Base-by-base conservation (phyloP, 2,329 filamentous ascomycete genomes). In the Rutstroemia sp. region DNA sequence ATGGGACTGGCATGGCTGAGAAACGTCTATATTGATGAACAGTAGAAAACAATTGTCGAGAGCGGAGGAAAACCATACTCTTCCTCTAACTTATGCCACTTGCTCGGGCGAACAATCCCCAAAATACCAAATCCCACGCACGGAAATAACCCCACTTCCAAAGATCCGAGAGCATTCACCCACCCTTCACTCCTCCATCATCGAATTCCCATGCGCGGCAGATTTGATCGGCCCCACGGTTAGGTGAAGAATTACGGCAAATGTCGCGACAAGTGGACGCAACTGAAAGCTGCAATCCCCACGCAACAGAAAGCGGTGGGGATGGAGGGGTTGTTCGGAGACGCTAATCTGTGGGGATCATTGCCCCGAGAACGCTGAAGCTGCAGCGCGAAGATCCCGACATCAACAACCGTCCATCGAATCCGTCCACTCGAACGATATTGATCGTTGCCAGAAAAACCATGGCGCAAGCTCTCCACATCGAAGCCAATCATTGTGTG, bases 1-100 rank as follows among this genome's bases (percentile, higher is more conserved):
- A 60, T 48, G 60, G 54, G 19, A 57, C 41, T 51, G 46, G 44
- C 52, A 58, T 58, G 30, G 21, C 41, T 44, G 46, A 25, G 30
- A 39, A 47, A 44, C 34, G 17, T 7, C 12, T 37, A 16, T 42
- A 37, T 50, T 10, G 46, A 37, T 9, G 23, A 9, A 34, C 2
- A 17, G 47, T 48, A 34, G 34, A 37, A 27, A 48, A 30, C 21
- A 48, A 48, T 27, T 48, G 30, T 30, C 47, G 19, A 25, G 47
- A 30, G 30, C 23, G 47, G n/a, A 48, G 34, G 47, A 19, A 27
- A 12, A 17, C n/a, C 42, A 45, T 45, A 45, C n/a, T 45, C 19
- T 45, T 45, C 10, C 10, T 44, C n/a, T n/a, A 19, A 19, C 19
- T 19, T 19, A 12, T 21, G 12, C n/a, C 12, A 25, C 42, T 45